Evolutionary conservation across 257 asterid genomes (phyloP).

Genomic region (Lithospermum erythrorhizon): DNA sequence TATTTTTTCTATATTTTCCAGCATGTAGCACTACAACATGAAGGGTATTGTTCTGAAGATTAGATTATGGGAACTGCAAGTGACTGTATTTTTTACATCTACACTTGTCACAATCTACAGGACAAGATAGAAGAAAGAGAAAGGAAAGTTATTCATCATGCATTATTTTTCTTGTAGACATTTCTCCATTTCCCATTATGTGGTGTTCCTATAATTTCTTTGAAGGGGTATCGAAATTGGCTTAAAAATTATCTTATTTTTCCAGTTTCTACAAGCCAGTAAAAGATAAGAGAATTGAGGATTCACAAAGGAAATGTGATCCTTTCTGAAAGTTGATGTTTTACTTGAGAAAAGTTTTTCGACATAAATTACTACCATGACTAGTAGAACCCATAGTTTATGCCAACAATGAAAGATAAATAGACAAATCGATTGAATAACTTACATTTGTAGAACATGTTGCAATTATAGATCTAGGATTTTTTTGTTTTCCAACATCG

Average conservation of each 20-base stretch:
- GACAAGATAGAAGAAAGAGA: not conserved
- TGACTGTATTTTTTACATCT: not conserved
- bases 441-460: conserved; percentile 20
- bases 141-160: too few species aligned
- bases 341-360: not conserved
- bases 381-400: not conserved
- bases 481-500: conserved; percentile 36
- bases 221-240: too few species aligned
- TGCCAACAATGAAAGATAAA: not conserved
- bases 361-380: not conserved
- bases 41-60: not conserved
- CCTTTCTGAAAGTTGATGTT: not conserved
- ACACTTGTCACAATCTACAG: not conserved
- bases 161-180: too few species aligned
- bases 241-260: too few species aligned
- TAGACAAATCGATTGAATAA: conserved; percentile 1
- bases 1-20: not conserved
- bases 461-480: conserved; percentile 15
- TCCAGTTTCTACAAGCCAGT: too few species aligned
- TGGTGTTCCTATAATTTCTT: too few species aligned
- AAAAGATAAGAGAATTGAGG: too few species aligned
- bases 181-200: too few species aligned
- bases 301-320: too few species aligned
- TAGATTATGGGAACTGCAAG: not conserved
- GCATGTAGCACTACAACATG: not conserved